Conservation (phyloP, 192 early-diverging fungal genomes). For the Linderina pennispora region DNA sequence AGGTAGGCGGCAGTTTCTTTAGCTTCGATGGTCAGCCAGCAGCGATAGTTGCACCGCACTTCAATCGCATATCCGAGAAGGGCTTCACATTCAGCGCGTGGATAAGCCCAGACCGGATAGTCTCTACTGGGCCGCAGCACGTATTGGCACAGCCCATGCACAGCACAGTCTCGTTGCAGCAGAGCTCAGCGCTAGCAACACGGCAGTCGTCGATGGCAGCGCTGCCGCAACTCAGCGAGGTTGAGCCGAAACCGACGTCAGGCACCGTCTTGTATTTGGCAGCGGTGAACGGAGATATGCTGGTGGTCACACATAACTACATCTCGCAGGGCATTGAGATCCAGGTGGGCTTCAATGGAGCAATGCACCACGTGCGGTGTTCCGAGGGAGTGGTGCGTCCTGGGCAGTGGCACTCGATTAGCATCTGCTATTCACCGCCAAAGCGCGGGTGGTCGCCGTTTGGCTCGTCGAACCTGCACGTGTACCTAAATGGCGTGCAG, state of each 20-base stretch:
- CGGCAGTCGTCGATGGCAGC: background rate
- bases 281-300: background rate
- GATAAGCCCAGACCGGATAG: slow-evolving; percentile 8
- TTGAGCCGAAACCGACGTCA: background rate
- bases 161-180: slow-evolving; percentile 4
- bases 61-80: slow-evolving; percentile 21
- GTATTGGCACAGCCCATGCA: slow-evolving; percentile 5
- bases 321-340: slow-evolving; percentile 10
- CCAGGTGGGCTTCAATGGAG: slow-evolving; percentile 5
- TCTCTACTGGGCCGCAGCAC: slow-evolving; percentile 7
- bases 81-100: slow-evolving; percentile 28
- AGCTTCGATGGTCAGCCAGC: slow-evolving; percentile 16
- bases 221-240: background rate
- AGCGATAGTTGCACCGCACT: slow-evolving; percentile 6
- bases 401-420: slow-evolving; percentile 17
- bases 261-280: slow-evolving; percentile 9
- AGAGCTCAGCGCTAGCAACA: background rate
- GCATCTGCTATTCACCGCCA: slow-evolving; percentile 19
- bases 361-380: slow-evolving; percentile 8
- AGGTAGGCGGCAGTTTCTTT: slow-evolving; percentile 13
- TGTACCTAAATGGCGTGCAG: slow-evolving; percentile 20
- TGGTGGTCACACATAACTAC: slow-evolving; percentile 7
- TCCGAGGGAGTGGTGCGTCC: slow-evolving; percentile 8
- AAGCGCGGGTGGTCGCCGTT: slow-evolving; percentile 43
- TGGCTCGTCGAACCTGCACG: slow-evolving; percentile 23